These are phyloP conservation scores for Carex cristatella DNA, from an alignment of 176 grass and related monocot species.

Conservation along the genomic window DNA sequence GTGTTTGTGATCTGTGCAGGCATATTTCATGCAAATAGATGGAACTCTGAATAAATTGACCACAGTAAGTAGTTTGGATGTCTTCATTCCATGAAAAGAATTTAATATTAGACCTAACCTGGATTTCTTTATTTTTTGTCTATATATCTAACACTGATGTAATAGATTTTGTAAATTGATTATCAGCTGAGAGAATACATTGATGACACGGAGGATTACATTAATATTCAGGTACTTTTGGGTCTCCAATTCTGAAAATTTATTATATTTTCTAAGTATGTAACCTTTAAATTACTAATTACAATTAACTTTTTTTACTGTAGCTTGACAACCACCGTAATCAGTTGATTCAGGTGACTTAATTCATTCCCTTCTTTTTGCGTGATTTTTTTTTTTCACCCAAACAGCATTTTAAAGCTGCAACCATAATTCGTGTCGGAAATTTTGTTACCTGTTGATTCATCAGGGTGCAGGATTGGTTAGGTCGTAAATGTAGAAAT, in stretches of 20 bases:
- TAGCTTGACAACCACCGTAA: conserved; percentile 99
- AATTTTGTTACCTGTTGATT: neutral
- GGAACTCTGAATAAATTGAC: conserved; percentile 92
- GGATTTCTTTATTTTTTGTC: neutral
- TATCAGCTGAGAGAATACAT: conserved; percentile 96
- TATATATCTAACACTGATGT: neutral
- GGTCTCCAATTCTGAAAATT: neutral
- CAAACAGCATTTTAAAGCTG: neutral
- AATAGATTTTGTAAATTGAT: conserved; percentile 7
- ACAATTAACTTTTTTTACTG: neutral
- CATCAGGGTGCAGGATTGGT: neutral
- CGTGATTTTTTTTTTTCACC: neutral
- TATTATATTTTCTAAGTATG: conserved; percentile 16
- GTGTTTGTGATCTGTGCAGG: conserved; percentile 53
- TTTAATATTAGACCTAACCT: neutral
- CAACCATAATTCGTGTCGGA: neutral
- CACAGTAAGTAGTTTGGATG: conserved; percentile 56
- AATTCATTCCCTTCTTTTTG: neutral
- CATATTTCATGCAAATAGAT: conserved; percentile 99
- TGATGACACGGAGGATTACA: conserved; percentile 99
- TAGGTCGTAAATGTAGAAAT: neutral
- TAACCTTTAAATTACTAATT: neutral
- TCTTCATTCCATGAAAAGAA: neutral
- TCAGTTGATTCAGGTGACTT: conserved; percentile 96
- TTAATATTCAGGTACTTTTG: conserved; percentile 87